Evolutionary conservation across 352 stramenopile genomes (phyloP).

Genomic region (Pythium grandisporangium): DNA sequence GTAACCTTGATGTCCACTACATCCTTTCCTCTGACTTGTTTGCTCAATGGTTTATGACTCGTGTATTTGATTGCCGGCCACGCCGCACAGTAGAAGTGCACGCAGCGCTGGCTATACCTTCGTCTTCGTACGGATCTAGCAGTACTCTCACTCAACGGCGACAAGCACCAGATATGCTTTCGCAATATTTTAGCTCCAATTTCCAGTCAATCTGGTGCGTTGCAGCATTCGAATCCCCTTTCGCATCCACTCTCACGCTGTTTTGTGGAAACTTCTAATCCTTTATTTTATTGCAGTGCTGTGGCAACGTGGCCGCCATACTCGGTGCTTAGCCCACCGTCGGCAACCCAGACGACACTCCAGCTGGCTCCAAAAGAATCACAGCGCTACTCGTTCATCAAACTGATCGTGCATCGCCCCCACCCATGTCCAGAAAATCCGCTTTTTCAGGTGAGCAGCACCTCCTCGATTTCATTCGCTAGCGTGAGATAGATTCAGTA

Average conservation of each 20-base stretch:
- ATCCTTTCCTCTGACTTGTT: too few species aligned
- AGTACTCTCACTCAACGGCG: too few species aligned
- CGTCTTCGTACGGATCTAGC: too few species aligned
- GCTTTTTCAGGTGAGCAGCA: slow-evolving; percentile 2
- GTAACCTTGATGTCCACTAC: too few species aligned
- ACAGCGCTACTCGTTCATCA: slow-evolving; percentile 3
- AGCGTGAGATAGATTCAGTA: too few species aligned
- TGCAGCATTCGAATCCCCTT: not conserved
- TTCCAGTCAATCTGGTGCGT: slow-evolving; percentile 7
- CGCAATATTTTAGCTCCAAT: slow-evolving; percentile 5
- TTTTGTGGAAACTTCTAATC: too few species aligned
- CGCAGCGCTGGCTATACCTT: not conserved
- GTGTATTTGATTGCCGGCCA: too few species aligned
- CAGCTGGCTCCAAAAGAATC: not conserved
- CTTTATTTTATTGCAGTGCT: too few species aligned
- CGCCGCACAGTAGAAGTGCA: slow-evolving; percentile 1
- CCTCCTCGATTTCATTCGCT: too few species aligned
- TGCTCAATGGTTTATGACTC: too few species aligned
- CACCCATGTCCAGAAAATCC: slow-evolving; percentile 4
- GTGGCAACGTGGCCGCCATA: slow-evolving; percentile 10
- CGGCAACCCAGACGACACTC: not conserved
- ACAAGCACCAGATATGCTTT: slow-evolving; percentile 3
- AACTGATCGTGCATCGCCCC: slow-evolving; percentile 3
- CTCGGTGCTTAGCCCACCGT: slow-evolving; percentile 5
- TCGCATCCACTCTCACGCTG: too few species aligned